Base-by-base conservation (phyloP, 495 filamentous ascomycete species). In the Lepidopterella palustris region DNA sequence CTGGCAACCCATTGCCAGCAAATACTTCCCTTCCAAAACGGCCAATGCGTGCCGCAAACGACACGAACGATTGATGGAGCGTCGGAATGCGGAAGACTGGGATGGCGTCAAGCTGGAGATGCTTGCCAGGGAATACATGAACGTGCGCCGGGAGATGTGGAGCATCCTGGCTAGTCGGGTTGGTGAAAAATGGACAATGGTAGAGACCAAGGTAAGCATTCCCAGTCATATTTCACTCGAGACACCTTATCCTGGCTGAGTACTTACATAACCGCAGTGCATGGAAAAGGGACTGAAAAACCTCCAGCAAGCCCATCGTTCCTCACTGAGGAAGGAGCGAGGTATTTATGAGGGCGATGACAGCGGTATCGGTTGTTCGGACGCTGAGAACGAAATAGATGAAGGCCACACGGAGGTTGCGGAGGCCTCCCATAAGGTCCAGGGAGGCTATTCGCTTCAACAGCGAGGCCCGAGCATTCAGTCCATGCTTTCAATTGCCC, bases 1-100 rank as follows among this genome's bases (percentile, higher is more conserved):
- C 68, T 90, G 87, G 87, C 78, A 79, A 49, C 82, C 84, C 50
- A 89, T 90, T 64, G 82, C 87, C 57, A 75, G 75, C 57, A 78
- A 77, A 49, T 80, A 84, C 68, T 90, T 90, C 68, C 86, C 84
- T 3, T 74, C 71, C 65, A 90, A 90, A 74, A 85, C 86, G 5
- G 78, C 85, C 28, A 90, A 90, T 70, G 87, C 87, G 26, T 90
- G 87, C 73, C 85, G 87, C 15, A 90, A 90, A 69, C 78, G 87
- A 42, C 85, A 89, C 66, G 87, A 90, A 72, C 74, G 87, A 21
- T 72, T 90, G 58, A 83, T 89, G 80, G 85, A 87, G 70, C 78
- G 81, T 59, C 76, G 77, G 55, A 81, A 80, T 40, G 72, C 65
- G 21, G 84, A 86, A 61, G 83, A 85, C 58, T 89, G 85, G 79